phyloP scores from a whole-genome alignment of 129 eudicot genomes.

The Chrysanthemum seticuspe region DNA sequence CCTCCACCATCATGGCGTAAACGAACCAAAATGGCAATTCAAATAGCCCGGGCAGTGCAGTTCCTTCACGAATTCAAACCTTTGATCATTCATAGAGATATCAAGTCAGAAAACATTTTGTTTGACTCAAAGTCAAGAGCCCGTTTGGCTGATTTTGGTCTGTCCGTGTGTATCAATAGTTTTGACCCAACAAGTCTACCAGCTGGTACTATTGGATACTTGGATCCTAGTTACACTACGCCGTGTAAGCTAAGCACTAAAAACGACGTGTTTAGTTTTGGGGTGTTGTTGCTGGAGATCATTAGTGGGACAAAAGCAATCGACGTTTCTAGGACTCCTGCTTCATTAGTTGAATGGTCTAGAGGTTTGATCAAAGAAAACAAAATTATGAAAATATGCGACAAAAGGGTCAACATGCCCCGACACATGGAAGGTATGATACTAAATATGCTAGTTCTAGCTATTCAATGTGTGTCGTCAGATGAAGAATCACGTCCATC shows the following conservation, averaged over 20 bases:
- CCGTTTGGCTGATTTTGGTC: constrained; percentile 66
- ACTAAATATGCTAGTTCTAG: constrained; percentile 36
- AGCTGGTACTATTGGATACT: constrained; percentile 79
- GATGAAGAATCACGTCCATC: constrained; percentile 50
- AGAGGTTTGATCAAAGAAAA: constrained; percentile 27
- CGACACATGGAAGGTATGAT: constrained; percentile 42
- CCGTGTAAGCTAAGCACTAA: constrained; percentile 65
- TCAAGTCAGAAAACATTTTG: constrained; percentile 65
- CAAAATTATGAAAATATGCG: constrained; percentile 41
- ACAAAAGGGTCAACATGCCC: constrained; percentile 43
- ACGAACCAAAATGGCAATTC: constrained; percentile 55
- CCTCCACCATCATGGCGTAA: constrained; percentile 52
- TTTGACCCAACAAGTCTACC: constrained; percentile 37
- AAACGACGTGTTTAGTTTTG: constrained; percentile 67
- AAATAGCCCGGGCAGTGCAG: constrained; percentile 44
- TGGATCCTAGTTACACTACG: constrained; percentile 70
- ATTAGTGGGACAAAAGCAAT: constrained; percentile 62
- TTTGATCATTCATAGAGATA: constrained; percentile 57
- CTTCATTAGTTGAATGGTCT: constrained; percentile 70
- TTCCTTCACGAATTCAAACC: constrained; percentile 51
- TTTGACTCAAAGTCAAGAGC: constrained; percentile 56
- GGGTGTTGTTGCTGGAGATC: constrained; percentile 68
- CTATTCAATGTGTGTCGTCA: constrained; percentile 50
- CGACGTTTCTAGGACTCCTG: constrained; percentile 47
- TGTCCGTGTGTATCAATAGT: constrained; percentile 29